phyloP scores from a whole-genome alignment of 805 yeast genomes.

The Kodamaea neixiangensis region DNA sequence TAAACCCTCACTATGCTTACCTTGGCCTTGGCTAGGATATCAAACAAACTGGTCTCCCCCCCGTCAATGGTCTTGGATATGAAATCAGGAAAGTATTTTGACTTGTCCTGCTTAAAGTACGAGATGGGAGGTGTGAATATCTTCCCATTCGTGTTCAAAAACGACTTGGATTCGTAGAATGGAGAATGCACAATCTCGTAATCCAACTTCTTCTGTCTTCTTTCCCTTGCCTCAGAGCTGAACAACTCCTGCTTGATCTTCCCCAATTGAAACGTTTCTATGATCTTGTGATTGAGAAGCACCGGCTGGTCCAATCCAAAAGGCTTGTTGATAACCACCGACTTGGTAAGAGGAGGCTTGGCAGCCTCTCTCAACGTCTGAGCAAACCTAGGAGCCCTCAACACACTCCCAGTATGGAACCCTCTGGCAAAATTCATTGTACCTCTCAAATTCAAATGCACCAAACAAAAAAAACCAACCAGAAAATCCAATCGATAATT shows the following conservation, averaged over 20 bases:
- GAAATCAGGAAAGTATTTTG: slow-evolving; percentile 83
- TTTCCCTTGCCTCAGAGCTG: slow-evolving; percentile 37
- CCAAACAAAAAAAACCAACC: neutral
- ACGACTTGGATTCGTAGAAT: slow-evolving; percentile 45
- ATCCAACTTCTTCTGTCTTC: slow-evolving; percentile 40
- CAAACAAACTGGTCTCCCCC: slow-evolving; percentile 36
- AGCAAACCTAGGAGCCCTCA: slow-evolving; percentile 32
- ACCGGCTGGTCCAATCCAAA: slow-evolving; percentile 38
- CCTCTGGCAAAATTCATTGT: slow-evolving; percentile 4
- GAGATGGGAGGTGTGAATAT: slow-evolving; percentile 81
- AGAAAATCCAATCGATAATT: neutral
- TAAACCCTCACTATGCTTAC: slow-evolving; percentile 66
- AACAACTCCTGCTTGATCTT: slow-evolving; percentile 28
- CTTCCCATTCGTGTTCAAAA: slow-evolving; percentile 78
- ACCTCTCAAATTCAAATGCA: neutral
- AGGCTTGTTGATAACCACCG: slow-evolving; percentile 35
- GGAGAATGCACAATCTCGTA: slow-evolving; percentile 47
- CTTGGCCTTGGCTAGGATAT: slow-evolving; percentile 43
- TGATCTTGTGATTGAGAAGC: slow-evolving; percentile 25
- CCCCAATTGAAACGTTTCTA: slow-evolving; percentile 18
- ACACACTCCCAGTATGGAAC: slow-evolving; percentile 6
- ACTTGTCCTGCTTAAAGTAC: slow-evolving; percentile 68
- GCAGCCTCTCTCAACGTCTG: slow-evolving; percentile 39
- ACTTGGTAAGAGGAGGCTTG: slow-evolving; percentile 38
- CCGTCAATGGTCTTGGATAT: slow-evolving; percentile 53